Base-by-base conservation (phyloP, 371 early-diverging fungal species). In the Mortierella sp. region DNA sequence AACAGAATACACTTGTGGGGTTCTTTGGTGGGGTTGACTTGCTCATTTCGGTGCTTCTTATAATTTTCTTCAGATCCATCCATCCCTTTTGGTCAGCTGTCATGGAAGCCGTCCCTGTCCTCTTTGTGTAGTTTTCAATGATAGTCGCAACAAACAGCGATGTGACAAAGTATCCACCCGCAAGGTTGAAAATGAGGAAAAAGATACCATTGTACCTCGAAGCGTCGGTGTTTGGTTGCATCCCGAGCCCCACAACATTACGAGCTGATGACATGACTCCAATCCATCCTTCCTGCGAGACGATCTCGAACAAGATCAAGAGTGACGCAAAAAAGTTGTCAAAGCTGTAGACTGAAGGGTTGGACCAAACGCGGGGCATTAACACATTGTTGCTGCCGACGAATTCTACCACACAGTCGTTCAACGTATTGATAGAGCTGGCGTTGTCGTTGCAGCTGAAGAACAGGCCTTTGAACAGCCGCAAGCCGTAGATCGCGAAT, bases 281-380 rank as follows among this genome's bases (percentile, higher is more conserved):
- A 8, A 88, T 81, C 94, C 94, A 93, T 4, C 92, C 92, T 75
- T 93, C 94, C 59, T 92, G 91, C 30, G 91, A 91, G 1, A 88
- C 84, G 77, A 91, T 89, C 65, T 91, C 91, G 52, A 93, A 88
- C 1, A 93, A 75, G 40, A 92, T 88, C 64, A 91, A 66, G 45
- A 93, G 74, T 0, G 90, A 88, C 0, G 81, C 74, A 62, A 87
- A 85, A 80, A 93, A 91, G 14, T 88, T 87, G 70, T 93, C 90
- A 84, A 93, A 93, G 64, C 90, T 93, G 76, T 90, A 93, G 0
- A 86, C 88, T 37, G 86, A 84, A 0, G 91, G 93, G 60, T 92
- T 92, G 14, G 65, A 59, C 94, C 94, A 93, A 1, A 87, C 86
- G 32, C 92, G 88, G 0, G 94, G 94, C 4, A 77, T 65, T 8